Conservation (phyloP, 352 stramenopile species). For the Phytophthora chlamydospora region DNA sequence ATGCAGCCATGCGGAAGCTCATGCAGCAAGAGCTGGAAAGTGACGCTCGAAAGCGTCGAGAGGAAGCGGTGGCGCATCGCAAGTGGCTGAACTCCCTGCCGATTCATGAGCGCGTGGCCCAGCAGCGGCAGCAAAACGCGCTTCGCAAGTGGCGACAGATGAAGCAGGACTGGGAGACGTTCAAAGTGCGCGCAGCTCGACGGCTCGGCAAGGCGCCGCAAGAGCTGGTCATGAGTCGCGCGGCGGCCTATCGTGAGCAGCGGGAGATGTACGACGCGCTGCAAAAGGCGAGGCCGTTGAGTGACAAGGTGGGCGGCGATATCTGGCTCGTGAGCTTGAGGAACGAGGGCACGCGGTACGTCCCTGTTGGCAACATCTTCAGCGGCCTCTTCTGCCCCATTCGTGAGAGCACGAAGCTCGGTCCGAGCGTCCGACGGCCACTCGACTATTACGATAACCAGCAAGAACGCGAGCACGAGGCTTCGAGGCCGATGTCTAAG, state of each 20-base stretch:
- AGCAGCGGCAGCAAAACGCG: conserved; percentile 72
- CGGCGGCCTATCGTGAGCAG: conserved; percentile 86
- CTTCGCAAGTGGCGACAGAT: conserved; percentile 74
- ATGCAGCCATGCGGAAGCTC: conserved; percentile 19
- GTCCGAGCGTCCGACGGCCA: conserved; percentile 59
- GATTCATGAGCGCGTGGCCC: conserved; percentile 71
- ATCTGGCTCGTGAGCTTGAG: conserved; percentile 92
- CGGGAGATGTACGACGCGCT: conserved; percentile 91
- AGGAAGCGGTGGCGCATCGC: conserved; percentile 52
- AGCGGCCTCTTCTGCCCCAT: conserved; percentile 91
- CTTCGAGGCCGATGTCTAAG: conserved; percentile 35
- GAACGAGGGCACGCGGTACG: conserved; percentile 84
- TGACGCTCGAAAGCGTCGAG: conserved; percentile 51
- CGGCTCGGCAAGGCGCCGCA: conserved; percentile 66
- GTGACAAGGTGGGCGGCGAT: conserved; percentile 88
- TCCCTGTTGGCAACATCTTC: conserved; percentile 94
- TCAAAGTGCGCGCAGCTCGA: conserved; percentile 63
- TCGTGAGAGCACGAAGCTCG: conserved; percentile 64
- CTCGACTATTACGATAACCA: conserved; percentile 51
- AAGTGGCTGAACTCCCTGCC: conserved; percentile 74
- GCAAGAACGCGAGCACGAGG: conserved; percentile 14
- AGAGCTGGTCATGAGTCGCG: conserved; percentile 87
- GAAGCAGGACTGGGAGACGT: conserved; percentile 73
- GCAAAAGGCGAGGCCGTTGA: conserved; percentile 82
- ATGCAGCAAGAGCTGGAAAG: conserved; percentile 39